phyloP scores from a whole-genome alignment of 805 yeast species.

The Suhomyces emberorum region DNA sequence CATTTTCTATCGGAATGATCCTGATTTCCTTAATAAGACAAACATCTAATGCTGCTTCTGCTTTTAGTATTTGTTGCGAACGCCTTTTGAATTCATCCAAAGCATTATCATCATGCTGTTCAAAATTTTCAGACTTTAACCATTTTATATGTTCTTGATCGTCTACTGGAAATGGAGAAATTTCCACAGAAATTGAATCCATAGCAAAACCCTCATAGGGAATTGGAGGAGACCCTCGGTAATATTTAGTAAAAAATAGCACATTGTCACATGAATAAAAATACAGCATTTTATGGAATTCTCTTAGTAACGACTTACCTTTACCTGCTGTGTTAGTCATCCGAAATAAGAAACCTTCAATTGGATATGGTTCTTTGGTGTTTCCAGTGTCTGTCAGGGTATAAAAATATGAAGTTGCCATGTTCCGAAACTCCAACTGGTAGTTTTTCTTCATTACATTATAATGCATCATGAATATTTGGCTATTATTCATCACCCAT shows the following conservation, averaged over 20 bases:
- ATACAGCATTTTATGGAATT: slow-evolving; percentile 56
- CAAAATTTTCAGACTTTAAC: slow-evolving; percentile 50
- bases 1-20: slow-evolving; percentile 21
- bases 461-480: slow-evolving; percentile 25
- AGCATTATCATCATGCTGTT: slow-evolving; percentile 53
- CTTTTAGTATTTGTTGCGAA: slow-evolving; percentile 48
- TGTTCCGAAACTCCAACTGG: slow-evolving; percentile 59
- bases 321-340: slow-evolving; percentile 51
- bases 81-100: slow-evolving; percentile 64
- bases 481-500: slow-evolving; percentile 33
- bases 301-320: slow-evolving; percentile 31
- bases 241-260: slow-evolving; percentile 54
- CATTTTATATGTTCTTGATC: slow-evolving; percentile 55
- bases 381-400: slow-evolving; percentile 11
- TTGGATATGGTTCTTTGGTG: slow-evolving; percentile 58
- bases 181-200: slow-evolving; percentile 20
- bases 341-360: slow-evolving; percentile 77
- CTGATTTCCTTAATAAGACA: slow-evolving; percentile 42
- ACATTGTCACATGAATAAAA: slow-evolving; percentile 60
- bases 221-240: slow-evolving; percentile 62
- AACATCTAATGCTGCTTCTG: slow-evolving; percentile 64
- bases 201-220: slow-evolving; percentile 12
- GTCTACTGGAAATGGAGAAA: slow-evolving; percentile 55
- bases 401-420: slow-evolving; percentile 36
- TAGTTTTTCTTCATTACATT: slow-evolving; percentile 34